Percentiles rank a stretch among this genome's conserved stretches.
Evolutionary conservation across 148 eudicot genomes (phyloP).

Genomic region (Fallopia convolvulus): DNA sequence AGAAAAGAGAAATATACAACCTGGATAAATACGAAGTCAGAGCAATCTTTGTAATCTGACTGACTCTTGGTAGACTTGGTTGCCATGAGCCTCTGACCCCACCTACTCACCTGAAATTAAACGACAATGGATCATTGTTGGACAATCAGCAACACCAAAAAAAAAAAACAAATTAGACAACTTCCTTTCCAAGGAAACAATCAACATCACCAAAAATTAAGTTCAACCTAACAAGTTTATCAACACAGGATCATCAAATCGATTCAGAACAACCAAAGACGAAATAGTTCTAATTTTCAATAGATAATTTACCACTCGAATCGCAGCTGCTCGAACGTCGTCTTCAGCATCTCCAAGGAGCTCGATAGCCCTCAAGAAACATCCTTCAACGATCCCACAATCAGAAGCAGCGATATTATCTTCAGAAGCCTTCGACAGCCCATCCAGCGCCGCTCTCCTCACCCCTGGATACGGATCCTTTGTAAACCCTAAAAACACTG

Average conservation of each 20-base stretch:
- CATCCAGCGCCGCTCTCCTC: constrained; percentile 48
- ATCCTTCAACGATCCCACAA: constrained; percentile 34
- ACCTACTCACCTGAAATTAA: constrained; percentile 51
- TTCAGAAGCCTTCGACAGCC: constrained; percentile 35
- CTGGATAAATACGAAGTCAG: constrained; percentile 64
- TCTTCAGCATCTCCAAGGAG: constrained; percentile 52
- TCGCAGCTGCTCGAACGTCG: constrained; percentile 52
- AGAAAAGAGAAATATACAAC: constrained; percentile 21
- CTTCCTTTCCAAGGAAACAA: not conserved
- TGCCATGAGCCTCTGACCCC: constrained; percentile 59
- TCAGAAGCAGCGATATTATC: constrained; percentile 38
- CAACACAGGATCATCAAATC: not conserved
- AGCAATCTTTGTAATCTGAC: constrained; percentile 34
- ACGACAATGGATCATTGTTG: not conserved
- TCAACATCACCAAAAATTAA: not conserved
- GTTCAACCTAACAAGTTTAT: not conserved
- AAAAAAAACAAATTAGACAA: not conserved
- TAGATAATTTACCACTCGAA: constrained; percentile 42
- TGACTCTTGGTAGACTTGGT: constrained; percentile 21
- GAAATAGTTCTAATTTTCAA: not conserved
- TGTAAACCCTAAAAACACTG: constrained; percentile 64
- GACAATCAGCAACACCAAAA: not conserved
- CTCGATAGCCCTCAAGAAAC: constrained; percentile 54
- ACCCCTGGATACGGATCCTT: constrained; percentile 71
- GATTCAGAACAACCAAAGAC: not conserved